Base-by-base conservation (phyloP, 139 green algal genomes). In the Coccomyxa sp. region DNA sequence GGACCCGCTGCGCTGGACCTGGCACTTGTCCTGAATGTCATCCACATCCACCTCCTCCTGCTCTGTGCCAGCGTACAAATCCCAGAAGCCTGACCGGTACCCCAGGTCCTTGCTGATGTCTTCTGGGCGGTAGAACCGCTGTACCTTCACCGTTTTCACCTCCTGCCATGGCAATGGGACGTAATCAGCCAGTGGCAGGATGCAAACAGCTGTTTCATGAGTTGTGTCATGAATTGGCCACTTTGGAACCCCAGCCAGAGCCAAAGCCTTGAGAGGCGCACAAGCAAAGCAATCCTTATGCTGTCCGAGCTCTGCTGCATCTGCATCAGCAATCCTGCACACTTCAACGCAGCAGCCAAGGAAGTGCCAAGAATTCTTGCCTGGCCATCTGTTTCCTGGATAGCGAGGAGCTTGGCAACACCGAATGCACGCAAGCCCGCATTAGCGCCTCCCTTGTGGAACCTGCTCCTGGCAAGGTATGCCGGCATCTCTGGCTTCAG, bases 101-200 rank as follows among this genome's bases (percentile, higher is more conserved):
- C 87, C 90, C 39, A 83, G 14, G 18, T 98, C 91, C 8, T 33
- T 10, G 39, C 69, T 84, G 38, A 98, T 86, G 70, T 99, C 95
- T 85, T 99, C 95, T 6, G 95, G 93, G 1, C 95, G 88, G 79
- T 90, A 97, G 83, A 96, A 97, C n/a, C 92, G 88, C 64, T 83
- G 77, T 79, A 99, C 77, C 2, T 78, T 86, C 14, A 93, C 18
- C 50, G 50, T 22, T 22, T 12, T 5, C 18, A 22, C 4, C 27
- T 64, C 50, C 50, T 64, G 50, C 50, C 5, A 31, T 64, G 50
- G 50, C 18, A n/a, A n/a, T n/a, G n/a, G n/a, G n/a, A n/a, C n/a
- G n/a, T n/a, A n/a, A n/a, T n/a, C n/a, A n/a, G n/a, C n/a, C n/a
- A n/a, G n/a, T n/a, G n/a, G n/a, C n/a, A n/a, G n/a, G n/a, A n/a